Evolutionary conservation across 169 alveolate species (phyloP).

Genomic region (Plasmodium cynomolgi): DNA sequence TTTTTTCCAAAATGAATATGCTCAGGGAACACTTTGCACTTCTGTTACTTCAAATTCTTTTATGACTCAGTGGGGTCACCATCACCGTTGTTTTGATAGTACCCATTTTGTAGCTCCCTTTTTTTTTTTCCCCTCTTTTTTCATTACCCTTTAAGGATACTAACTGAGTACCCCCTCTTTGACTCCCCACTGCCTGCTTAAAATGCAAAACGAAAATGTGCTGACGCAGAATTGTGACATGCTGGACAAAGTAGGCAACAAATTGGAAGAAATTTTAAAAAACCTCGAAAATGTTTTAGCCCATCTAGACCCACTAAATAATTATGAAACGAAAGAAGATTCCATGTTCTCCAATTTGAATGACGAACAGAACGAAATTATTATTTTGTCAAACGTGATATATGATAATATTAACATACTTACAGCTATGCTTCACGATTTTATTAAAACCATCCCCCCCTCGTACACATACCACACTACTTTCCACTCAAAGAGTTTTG

Average conservation of each 20-base stretch:
- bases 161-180: background rate
- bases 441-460: conserved; percentile 71
- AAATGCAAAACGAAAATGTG: conserved; percentile 30
- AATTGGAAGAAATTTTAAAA: conserved; percentile 34
- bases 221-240: conserved; percentile 10
- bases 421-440: conserved; percentile 39
- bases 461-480: conserved; percentile 52
- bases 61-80: background rate
- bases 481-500: conserved; percentile 18
- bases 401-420: conserved; percentile 29
- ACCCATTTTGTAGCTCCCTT: background rate
- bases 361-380: conserved; percentile 44
- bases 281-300: conserved; percentile 23
- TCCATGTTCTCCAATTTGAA: conserved; percentile 21
- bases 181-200: background rate
- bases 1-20: background rate
- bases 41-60: background rate
- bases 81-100: background rate
- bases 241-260: conserved; percentile 28
- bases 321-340: conserved; percentile 47
- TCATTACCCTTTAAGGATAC: background rate
- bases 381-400: conserved; percentile 49
- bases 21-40: background rate
- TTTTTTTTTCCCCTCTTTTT: background rate
- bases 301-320: conserved; percentile 43